Base-by-base conservation (phyloP, 2,329 filamentous ascomycete species). In the Xylariaceae sp. region DNA sequence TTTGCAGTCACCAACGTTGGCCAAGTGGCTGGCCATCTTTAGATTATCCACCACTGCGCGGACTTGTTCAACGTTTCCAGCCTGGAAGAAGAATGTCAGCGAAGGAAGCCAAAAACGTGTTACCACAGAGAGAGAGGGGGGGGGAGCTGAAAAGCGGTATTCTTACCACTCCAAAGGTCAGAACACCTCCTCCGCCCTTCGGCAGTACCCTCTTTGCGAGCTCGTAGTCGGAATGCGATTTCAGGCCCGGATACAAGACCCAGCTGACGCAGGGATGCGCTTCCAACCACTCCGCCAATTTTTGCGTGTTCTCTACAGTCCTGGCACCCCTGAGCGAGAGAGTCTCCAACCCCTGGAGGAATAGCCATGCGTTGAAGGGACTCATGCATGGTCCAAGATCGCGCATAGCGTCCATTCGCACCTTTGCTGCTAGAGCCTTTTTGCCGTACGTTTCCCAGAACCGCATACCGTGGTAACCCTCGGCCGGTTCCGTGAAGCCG, bases 1-100 rank as follows among this genome's bases (percentile, higher is more conserved):
- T 74, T 89, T 90, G 26, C 84, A 84, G 64, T 89, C 87, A 50
- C 87, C 87, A 27, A 89, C 86, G 65, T 90, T 91, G 39, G 87
- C 87, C 54, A 91, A 75, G 66, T 89, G 88, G 15, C 85, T 88
- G 58, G 88, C 85, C 64, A 91, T 73, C 76, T 89, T 88, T 70
- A 91, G 85, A 63, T 81, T 81, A 67, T 91, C 87, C 16, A 90
- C 87, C n/a, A 91, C 81, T 6, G 68, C 65, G 16, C 67, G 61
- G 29, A 71, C 67, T 49, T 71, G 60, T 45, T 71, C 67, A 35
- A 71, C 67, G 54, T 67, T 65, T 29, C 69, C 69, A 11, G 67
- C 68, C 65, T 68, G 36, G 32, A n/a, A 16, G 18, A 13, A 32
- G 6, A 18, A 39, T 8, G 15, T 77, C 80, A 49, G 82, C 82